Evolutionary conservation across 2,329 filamentous ascomycete species (phyloP).

Genomic region (Aspergillus jensenii): DNA sequence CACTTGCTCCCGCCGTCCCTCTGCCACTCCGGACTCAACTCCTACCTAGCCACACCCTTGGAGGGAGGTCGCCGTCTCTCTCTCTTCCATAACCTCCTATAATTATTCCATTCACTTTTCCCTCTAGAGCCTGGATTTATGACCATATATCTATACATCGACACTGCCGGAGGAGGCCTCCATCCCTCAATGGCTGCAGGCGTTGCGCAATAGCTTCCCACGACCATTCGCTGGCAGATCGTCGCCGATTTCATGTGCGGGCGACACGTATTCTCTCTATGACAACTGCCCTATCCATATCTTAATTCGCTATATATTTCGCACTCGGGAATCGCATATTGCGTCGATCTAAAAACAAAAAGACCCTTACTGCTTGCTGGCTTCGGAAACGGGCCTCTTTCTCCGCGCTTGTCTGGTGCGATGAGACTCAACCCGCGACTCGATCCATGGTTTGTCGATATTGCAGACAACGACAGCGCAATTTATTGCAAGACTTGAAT

Average conservation of each 20-base stretch:
- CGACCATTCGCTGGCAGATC: conserved; percentile 8
- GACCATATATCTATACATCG: neutral
- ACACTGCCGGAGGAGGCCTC: conserved; percentile 10
- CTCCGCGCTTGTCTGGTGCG: conserved; percentile 9
- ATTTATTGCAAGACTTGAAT: conserved; percentile 1
- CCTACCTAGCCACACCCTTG: conserved; percentile 5
- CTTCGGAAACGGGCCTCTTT: neutral
- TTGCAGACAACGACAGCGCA: neutral
- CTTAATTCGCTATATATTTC: neutral
- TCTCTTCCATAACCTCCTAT: neutral
- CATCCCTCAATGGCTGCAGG: conserved; percentile 11
- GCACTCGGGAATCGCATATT: neutral
- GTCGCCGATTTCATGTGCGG: conserved; percentile 2
- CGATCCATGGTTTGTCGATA: neutral
- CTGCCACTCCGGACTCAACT: neutral
- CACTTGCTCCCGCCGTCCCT: conserved; percentile 12
- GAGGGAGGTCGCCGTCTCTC: conserved; percentile 3
- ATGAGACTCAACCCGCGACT: neutral
- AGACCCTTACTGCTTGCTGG: neutral
- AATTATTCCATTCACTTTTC: neutral
- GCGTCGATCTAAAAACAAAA: neutral
- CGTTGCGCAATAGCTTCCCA: conserved; percentile 9
- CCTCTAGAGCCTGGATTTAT: neutral
- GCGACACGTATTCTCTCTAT: neutral
- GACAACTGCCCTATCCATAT: neutral